These are phyloP conservation scores for Leishmania guyanensis DNA, from an alignment of 208 protist species.

Conservation along the genomic window DNA sequence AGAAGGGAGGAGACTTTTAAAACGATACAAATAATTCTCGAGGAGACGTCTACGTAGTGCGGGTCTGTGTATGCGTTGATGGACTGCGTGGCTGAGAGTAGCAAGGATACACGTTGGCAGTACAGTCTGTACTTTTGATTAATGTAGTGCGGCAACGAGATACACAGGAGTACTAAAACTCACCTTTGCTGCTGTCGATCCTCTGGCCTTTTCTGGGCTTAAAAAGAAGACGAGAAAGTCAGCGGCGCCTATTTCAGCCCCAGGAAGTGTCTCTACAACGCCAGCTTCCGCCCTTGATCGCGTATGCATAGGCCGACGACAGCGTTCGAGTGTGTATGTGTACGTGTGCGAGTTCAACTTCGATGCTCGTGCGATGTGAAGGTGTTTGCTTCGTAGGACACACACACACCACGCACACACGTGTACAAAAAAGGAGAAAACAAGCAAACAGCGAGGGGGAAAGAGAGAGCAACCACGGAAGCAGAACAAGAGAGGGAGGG, in stretches of 20 bases:
- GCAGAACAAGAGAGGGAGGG: background rate
- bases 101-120: background rate
- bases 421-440: background rate
- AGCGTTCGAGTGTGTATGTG: background rate
- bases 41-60: background rate
- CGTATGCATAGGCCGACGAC: background rate
- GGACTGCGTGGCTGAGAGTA: slow-evolving; percentile 1
- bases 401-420: background rate
- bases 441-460: background rate
- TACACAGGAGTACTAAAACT: background rate
- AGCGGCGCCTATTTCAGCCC: background rate
- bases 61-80: background rate
- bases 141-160: background rate
- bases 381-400: background rate
- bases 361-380: background rate
- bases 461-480: background rate
- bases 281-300: background rate
- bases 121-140: background rate
- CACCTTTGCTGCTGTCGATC: background rate
- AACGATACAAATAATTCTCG: background rate
- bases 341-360: background rate
- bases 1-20: slow-evolving; percentile 4
- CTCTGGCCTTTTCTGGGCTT: background rate
- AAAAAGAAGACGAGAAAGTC: background rate
- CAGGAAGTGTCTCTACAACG: background rate